A percentile compares a stretch with the other conserved stretches of the same genome.
Conservation (phyloP, 441 rosid species). For the Gossypium trilobum region DNA sequence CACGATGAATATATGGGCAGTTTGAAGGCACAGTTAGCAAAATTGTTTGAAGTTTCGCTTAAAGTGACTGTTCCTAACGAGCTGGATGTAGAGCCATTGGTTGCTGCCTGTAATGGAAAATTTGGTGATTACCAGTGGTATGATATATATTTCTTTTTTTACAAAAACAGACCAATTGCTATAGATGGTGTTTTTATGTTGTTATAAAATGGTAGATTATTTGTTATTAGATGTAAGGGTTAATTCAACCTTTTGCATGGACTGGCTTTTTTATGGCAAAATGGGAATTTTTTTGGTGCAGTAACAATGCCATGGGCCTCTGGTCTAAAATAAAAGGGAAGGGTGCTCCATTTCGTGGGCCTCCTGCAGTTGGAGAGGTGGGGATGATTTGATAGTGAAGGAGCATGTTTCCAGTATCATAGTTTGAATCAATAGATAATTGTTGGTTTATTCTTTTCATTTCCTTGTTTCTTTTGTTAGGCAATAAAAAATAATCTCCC, state of each 20-base stretch:
- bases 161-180: not conserved
- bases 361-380: constrained; percentile 79
- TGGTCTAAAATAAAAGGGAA: constrained; percentile 65
- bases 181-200: not conserved
- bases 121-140: constrained; percentile 93
- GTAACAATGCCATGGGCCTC: constrained; percentile 89
- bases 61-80: constrained; percentile 45
- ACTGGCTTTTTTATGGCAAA: not conserved
- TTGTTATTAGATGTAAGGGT: not conserved
- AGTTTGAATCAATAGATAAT: constrained; percentile 1
- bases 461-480: constrained; percentile 30
- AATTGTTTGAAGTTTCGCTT: constrained; percentile 52
- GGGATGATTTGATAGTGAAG: not conserved
- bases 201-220: not conserved
- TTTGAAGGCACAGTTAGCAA: constrained; percentile 44
- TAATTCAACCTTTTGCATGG: not conserved
- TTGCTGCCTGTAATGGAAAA: constrained; percentile 55
- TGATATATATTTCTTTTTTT: not conserved
- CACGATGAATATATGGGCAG: constrained; percentile 46
- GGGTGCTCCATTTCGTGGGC: constrained; percentile 46
- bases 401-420: not conserved
- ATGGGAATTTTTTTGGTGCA: constrained; percentile 21
- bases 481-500: constrained; percentile 59
- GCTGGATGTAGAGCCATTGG: constrained; percentile 49
- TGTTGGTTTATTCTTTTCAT: not conserved